A percentile compares a stretch with the other conserved stretches of the same genome.
Evolutionary conservation across 2,329 filamentous ascomycete genomes (phyloP).

Genomic region (Grosmannia penicillata): DNA sequence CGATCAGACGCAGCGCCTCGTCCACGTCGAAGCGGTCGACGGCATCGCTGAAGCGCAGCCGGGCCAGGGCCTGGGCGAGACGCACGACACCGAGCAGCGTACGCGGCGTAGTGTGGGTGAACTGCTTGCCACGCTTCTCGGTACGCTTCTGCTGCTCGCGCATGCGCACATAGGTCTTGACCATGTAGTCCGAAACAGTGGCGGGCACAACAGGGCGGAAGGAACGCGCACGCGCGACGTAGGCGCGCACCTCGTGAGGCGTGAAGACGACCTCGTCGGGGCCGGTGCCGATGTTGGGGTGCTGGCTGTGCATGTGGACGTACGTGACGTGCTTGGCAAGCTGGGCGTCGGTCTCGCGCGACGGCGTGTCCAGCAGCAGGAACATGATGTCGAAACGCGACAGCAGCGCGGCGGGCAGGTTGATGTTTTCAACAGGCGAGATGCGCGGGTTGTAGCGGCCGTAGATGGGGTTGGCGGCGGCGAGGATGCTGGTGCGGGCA

Average conservation of each 20-base stretch:
- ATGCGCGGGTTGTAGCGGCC: conserved; percentile 96
- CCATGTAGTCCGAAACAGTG: conserved; percentile 85
- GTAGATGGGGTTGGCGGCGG: conserved; percentile 92
- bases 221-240: conserved; percentile 82
- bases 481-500: conserved; percentile 86
- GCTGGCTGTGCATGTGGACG: conserved; percentile 92
- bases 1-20: conserved; percentile 78
- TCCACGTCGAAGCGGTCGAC: conserved; percentile 91
- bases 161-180: conserved; percentile 90
- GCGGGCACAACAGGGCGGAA: conserved; percentile 79
- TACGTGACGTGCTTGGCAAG: conserved; percentile 90
- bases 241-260: conserved; percentile 87
- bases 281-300: conserved; percentile 53
- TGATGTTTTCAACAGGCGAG: conserved; percentile 97
- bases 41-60: conserved; percentile 72
- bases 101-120: conserved; percentile 85
- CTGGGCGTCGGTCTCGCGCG: conserved; percentile 79
- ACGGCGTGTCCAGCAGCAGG: conserved; percentile 87
- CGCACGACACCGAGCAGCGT: conserved; percentile 86
- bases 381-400: conserved; percentile 97
- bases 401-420: conserved; percentile 88
- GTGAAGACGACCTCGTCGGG: conserved; percentile 55
- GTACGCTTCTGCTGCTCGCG: conserved; percentile 84
- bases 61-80: conserved; percentile 83
- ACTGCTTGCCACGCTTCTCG: conserved; percentile 81